phyloP scores from a whole-genome alignment of 2,329 filamentous ascomycete genomes.

The Alternaria longipes region DNA sequence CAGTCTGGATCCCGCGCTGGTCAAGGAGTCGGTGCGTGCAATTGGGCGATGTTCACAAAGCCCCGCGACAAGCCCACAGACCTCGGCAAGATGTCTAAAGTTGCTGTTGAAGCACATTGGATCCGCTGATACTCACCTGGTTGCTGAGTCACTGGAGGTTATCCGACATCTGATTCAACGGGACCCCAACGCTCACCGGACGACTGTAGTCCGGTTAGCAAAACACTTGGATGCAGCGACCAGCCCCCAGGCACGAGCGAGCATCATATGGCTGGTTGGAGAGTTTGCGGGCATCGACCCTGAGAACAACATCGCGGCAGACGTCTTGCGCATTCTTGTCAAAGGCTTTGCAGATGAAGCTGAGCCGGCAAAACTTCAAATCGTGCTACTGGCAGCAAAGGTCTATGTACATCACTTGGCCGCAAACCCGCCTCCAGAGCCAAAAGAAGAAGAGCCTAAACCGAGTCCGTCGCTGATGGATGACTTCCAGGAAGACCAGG shows the following conservation, averaged over 20 bases:
- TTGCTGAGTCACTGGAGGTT: constrained; percentile 92
- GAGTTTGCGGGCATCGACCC: constrained; percentile 85
- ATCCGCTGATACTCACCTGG: constrained; percentile 84
- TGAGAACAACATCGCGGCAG: constrained; percentile 89
- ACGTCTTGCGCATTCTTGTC: constrained; percentile 86
- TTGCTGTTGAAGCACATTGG: constrained; percentile 88
- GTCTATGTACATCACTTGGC: constrained; percentile 92
- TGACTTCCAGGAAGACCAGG: constrained; percentile 47
- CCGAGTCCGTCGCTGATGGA: constrained; percentile 35
- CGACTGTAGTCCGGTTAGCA: constrained; percentile 87
- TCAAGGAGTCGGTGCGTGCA: constrained; percentile 88
- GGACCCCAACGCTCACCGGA: constrained; percentile 79
- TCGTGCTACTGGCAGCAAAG: constrained; percentile 92
- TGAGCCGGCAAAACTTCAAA: constrained; percentile 88
- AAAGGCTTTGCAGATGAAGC: constrained; percentile 86
- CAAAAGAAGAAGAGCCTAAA: constrained; percentile 47
- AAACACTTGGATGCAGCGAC: constrained; percentile 90
- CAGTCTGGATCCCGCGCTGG: constrained; percentile 75
- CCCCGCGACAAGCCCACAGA: constrained; percentile 46
- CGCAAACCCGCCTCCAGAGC: constrained; percentile 58
- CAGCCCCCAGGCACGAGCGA: constrained; percentile 87
- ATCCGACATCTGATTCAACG: constrained; percentile 96
- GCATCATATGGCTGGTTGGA: constrained; percentile 96
- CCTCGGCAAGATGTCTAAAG: constrained; percentile 78
- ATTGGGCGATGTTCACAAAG: constrained; percentile 92